Percentiles rank a stretch among this genome's conserved stretches.
phyloP scores from a whole-genome alignment of 371 early-diverging fungal genomes.

The Mortierella sp. region DNA sequence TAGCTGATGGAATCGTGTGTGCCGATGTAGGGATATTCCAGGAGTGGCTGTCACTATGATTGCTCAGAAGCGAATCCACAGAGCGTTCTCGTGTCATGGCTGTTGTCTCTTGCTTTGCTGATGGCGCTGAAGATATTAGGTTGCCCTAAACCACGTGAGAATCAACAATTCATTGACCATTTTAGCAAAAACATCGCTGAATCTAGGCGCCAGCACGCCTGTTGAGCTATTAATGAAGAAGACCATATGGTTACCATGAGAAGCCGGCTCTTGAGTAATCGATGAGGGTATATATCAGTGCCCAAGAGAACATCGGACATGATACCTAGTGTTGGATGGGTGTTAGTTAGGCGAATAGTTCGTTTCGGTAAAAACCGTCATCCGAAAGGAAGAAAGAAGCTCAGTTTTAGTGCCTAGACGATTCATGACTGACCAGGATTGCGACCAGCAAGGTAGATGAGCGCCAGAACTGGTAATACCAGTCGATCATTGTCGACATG shows the following conservation, averaged over 20 bases:
- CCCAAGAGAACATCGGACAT: slow-evolving; percentile 54
- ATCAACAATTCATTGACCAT: no score
- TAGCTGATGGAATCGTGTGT: slow-evolving; percentile 2
- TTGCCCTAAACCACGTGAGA: slow-evolving; percentile 35
- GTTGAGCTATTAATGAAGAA: no score
- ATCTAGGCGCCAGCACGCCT: no score
- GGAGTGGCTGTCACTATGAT: neutral
- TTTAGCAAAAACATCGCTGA: no score
- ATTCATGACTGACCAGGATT: slow-evolving; percentile 50
- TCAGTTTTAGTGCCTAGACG: no score
- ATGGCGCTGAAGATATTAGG: slow-evolving; percentile 23
- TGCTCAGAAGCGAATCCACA: slow-evolving; percentile 26
- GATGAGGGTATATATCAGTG: slow-evolving; percentile 55
- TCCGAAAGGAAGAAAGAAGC: no score
- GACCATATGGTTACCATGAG: slow-evolving; percentile 28
- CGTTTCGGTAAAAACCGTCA: no score
- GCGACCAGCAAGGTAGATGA: slow-evolving; percentile 51
- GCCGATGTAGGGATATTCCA: slow-evolving; percentile 12
- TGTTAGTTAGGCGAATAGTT: neutral
- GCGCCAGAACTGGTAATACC: slow-evolving; percentile 42
- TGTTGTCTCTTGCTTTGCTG: slow-evolving; percentile 8
- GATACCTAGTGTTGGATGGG: no score
- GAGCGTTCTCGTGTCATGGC: slow-evolving; percentile 39
- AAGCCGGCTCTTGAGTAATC: slow-evolving; percentile 42
- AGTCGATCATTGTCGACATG: slow-evolving; percentile 34